Percentiles rank a stretch among this genome's conserved stretches.
Evolutionary conservation across 139 green algal species (phyloP).

Genomic region (Auxenochlorella pyrenoidosa): DNA sequence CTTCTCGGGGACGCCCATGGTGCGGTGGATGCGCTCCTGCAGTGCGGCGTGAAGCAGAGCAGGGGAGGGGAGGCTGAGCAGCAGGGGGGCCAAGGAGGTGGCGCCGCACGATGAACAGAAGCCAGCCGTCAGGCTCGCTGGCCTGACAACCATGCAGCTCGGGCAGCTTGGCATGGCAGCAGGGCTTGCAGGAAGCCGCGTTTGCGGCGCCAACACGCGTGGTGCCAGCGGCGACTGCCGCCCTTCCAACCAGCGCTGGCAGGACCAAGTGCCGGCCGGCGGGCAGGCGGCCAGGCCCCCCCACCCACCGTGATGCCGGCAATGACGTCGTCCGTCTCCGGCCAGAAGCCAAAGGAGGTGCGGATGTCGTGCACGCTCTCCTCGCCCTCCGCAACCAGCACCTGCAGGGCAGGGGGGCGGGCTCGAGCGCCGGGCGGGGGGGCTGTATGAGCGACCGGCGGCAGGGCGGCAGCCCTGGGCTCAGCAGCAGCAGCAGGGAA

Average conservation of each 20-base stretch:
- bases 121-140: no score
- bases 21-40: conserved; percentile 44
- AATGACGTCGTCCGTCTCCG: not conserved
- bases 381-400: conserved; percentile 36
- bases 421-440: no score
- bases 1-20: conserved; percentile 44
- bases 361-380: conserved; percentile 2
- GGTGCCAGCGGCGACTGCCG: no score
- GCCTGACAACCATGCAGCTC: not conserved
- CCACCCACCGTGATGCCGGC: not conserved
- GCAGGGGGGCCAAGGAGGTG: not conserved
- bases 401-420: conserved; percentile 20
- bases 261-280: no score
- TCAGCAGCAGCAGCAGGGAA: not conserved
- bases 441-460: not conserved
- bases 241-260: no score
- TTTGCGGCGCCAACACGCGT: no score
- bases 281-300: not conserved
- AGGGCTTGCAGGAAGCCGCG: not conserved
- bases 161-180: not conserved
- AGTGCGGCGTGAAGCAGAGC: not conserved
- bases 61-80: no score
- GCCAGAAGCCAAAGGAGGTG: conserved; percentile 28
- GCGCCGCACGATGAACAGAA: not conserved
- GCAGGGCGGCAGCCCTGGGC: no score